These are phyloP conservation scores for Trichosporon sp. DNA, from an alignment of 1,284 basidiomycete genomes.

Conservation along the genomic window DNA sequence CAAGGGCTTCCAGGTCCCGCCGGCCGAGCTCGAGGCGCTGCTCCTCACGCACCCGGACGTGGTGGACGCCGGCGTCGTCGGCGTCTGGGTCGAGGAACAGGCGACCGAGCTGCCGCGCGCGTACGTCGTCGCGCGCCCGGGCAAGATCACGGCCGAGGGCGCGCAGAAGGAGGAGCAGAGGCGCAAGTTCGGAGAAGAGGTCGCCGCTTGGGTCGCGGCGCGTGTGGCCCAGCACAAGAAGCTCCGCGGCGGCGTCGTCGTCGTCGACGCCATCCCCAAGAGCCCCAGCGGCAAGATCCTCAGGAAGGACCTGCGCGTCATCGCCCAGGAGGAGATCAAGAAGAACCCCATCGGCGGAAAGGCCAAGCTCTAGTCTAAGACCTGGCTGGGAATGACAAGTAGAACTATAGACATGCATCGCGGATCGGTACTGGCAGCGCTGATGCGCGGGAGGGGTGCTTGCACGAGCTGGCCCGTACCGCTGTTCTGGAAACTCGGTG, in stretches of 20 bases:
- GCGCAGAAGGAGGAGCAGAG: constrained; percentile 41
- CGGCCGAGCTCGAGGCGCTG: constrained; percentile 73
- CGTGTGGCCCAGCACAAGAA: constrained; percentile 54
- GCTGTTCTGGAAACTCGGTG: too few species aligned
- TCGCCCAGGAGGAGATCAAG: constrained; percentile 8
- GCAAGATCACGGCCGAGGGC: neutral
- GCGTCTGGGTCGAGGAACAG: constrained; percentile 59
- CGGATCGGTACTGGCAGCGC: too few species aligned
- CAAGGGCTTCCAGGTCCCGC: constrained; percentile 58
- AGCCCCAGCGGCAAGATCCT: constrained; percentile 44
- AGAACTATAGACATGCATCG: neutral
- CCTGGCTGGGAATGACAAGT: neutral
- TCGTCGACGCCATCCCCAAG: constrained; percentile 53
- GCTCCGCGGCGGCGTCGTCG: constrained; percentile 52
- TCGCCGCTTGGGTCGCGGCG: constrained; percentile 61
- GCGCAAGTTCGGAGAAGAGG: constrained; percentile 49
- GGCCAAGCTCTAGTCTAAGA: constrained; percentile 1
- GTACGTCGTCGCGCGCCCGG: constrained; percentile 42
- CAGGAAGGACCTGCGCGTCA: constrained; percentile 26
- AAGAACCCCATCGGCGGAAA: neutral
- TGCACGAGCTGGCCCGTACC: too few species aligned
- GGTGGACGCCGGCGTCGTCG: constrained; percentile 67
- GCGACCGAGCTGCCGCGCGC: constrained; percentile 69
- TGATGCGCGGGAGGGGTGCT: too few species aligned
- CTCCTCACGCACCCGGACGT: constrained; percentile 67